Evolutionary conservation across 2,329 filamentous ascomycete species (phyloP), one percentile per base, ranked within the genome.

Genomic region (Cladosporium oxysporum): DNA sequence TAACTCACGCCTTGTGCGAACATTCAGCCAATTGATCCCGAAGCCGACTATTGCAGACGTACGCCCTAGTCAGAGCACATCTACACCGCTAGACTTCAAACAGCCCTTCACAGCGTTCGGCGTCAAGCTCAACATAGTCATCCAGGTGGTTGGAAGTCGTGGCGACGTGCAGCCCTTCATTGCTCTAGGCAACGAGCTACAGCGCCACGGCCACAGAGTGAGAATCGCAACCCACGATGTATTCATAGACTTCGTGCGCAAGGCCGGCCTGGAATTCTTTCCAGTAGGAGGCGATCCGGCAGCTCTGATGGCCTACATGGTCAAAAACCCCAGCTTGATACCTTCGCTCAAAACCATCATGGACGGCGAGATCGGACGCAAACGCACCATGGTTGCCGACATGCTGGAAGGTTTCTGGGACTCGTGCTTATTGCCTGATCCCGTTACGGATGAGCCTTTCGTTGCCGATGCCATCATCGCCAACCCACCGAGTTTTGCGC

Each of bases 91-190:
- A 44, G 49, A 52, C 26, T 26, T 11, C 23, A 52, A 52, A 8
- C 49, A 14, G 49, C 49, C 49, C 4, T 23, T 26, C 49, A 69
- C 70, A 7, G 64, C 69, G 1, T 68, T 66, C 11, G 67, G 70
- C 28, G 62, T 62, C 8, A 66, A 77, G 23, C 83, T 52, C 88
- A 91, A 91, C 76, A 83, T 92, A 41, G 90, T 91, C 53, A 88
- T 92, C 61, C 90, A 92, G 71, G 89, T 92, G 28, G 89, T 92
- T 14, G 90, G 90, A 7, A 91, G 88, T 12, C 83, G 90, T 50
- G 90, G 90, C 60, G 90, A 92, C 73, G 89, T 92, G 0, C 90
- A 93, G 74, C 90, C 90, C 0, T 92, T 92, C 72, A 82, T 92
- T 21, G 88, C 90, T 0, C 88, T 62, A 8, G 41, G 59, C 14